Percentiles rank a stretch among this genome's conserved stretches.
These are phyloP conservation scores for Nannochloropsis oceanica DNA, from an alignment of 108 stramenopile genomes.

Conservation along the genomic window DNA sequence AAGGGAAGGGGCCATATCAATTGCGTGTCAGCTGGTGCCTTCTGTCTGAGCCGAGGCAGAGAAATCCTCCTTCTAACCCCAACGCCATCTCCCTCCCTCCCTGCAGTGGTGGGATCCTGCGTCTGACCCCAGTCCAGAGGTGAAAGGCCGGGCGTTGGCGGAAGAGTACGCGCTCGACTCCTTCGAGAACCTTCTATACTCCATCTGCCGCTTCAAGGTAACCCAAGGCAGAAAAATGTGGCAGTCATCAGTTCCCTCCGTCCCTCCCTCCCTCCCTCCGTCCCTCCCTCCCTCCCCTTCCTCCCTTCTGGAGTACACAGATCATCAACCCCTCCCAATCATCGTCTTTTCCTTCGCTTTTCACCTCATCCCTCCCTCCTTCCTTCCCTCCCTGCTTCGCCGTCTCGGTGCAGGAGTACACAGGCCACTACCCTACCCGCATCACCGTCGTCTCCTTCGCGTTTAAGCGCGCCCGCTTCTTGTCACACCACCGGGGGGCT, in stretches of 20 bases:
- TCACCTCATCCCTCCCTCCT: too few species aligned
- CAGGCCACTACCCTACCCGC: constrained; percentile 66
- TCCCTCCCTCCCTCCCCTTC: too few species aligned
- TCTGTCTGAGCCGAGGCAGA: too few species aligned
- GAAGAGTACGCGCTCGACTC: constrained; percentile 85
- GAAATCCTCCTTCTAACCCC: too few species aligned
- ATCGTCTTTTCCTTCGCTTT: too few species aligned
- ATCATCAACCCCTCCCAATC: too few species aligned
- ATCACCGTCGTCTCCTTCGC: constrained; percentile 81
- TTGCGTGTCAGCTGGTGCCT: too few species aligned
- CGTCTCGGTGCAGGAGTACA: too few species aligned
- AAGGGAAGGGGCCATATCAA: too few species aligned
- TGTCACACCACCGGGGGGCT: constrained; percentile 59
- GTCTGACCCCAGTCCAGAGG: background rate
- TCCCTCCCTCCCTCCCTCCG: background rate
- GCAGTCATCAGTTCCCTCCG: background rate
- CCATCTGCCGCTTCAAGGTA: constrained; percentile 71
- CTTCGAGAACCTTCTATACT: constrained; percentile 90
- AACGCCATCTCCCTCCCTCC: too few species aligned
- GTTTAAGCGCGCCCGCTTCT: constrained; percentile 75
- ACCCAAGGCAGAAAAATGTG: background rate
- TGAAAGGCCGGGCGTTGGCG: constrained; percentile 8
- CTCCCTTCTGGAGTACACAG: too few species aligned
- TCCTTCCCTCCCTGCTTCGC: too few species aligned
- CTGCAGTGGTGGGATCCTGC: background rate